Base-by-base conservation (phyloP, 306 rosid species). In the Benincasa hispida region DNA sequence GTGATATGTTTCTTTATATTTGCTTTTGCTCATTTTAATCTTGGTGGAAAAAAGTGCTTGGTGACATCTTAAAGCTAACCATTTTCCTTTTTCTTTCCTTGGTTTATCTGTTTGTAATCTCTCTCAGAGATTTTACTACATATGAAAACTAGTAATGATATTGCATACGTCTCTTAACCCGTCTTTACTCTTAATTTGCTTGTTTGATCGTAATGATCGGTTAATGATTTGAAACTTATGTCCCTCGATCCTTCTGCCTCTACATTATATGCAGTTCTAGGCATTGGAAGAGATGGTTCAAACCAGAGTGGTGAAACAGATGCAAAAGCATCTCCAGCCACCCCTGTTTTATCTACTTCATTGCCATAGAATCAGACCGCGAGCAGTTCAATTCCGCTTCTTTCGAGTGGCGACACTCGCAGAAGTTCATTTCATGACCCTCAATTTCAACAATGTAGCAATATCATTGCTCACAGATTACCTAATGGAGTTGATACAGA, bases 371-470 rank as follows among this genome's bases (percentile, higher is more conserved):
- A 77, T 78, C 76, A 67, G 77, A 54, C 81, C 66, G 28, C 87
- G 2, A 76, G 32, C 69, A 63, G 60, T 60, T 60, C 81, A 72
- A 82, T 73, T 81, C 79, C 81, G 19, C 62, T 78, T 14, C 51
- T 80, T 83, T 60, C 81, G 58, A 58, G 81, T 7, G 79, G 65
- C 18, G 83, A 85, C 75, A 60, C 74, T 83, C 92, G 80, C 27
- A 90, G 75, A 79, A 85, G 83, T 79, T 78, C 83, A 21, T 87
- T 85, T 75, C 45, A 79, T 73, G 79, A 89, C 76, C 92, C 90
- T 22, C 93, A 82, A 35, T 80, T 86, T 79, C 89, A 89, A 55
- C 93, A 82, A 32, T 81, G 91, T 83, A 88, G 78, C 78, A 81
- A 39, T 24, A 62, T 34, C 10, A 77, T 79, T 66, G 82, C 83